These are phyloP conservation scores for Antrodiella citrinella DNA, from an alignment of 768 basidiomycete species.

Conservation along the genomic window DNA sequence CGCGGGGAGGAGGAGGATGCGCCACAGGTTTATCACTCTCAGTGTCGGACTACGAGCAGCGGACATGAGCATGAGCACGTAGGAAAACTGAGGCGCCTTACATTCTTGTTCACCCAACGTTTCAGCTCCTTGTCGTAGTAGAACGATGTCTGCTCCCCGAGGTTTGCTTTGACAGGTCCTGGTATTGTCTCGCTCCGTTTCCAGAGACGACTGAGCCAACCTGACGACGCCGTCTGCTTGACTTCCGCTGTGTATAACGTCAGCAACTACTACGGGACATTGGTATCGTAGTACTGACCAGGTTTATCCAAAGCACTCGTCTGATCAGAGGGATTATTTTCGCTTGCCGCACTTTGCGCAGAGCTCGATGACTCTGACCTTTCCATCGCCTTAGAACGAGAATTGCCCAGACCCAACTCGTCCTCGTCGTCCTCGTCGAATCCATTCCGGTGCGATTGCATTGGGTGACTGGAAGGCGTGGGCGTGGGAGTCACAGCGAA, in stretches of 20 bases:
- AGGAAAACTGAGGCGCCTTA: constrained; percentile 22
- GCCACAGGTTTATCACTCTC: constrained; percentile 48
- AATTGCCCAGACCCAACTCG: constrained; percentile 89
- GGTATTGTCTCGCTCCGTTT: constrained; percentile 48
- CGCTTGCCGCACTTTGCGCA: constrained; percentile 19
- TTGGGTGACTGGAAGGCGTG: constrained; percentile 6
- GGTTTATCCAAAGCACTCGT: constrained; percentile 20
- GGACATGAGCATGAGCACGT: not conserved
- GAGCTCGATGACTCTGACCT: not conserved
- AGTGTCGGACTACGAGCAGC: constrained; percentile 38
- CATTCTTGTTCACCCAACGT: constrained; percentile 94
- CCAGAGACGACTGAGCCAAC: constrained; percentile 84
- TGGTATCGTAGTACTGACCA: constrained; percentile 17
- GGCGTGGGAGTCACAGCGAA: constrained; percentile 31
- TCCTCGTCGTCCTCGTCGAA: constrained; percentile 63
- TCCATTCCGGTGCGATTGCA: constrained; percentile 11
- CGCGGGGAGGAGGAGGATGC: constrained; percentile 73
- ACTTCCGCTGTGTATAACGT: constrained; percentile 14
- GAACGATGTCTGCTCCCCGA: constrained; percentile 87
- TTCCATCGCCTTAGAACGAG: constrained; percentile 26
- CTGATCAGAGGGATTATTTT: constrained; percentile 6
- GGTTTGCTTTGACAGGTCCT: constrained; percentile 81
- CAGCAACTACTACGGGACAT: not conserved
- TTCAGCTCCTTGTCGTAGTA: constrained; percentile 94
- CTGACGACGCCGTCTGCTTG: constrained; percentile 30